Percentiles rank a stretch among this genome's conserved stretches.
Evolutionary conservation across 768 basidiomycete species (phyloP).

Genomic region (Rhizopogon vesiculosus): DNA sequence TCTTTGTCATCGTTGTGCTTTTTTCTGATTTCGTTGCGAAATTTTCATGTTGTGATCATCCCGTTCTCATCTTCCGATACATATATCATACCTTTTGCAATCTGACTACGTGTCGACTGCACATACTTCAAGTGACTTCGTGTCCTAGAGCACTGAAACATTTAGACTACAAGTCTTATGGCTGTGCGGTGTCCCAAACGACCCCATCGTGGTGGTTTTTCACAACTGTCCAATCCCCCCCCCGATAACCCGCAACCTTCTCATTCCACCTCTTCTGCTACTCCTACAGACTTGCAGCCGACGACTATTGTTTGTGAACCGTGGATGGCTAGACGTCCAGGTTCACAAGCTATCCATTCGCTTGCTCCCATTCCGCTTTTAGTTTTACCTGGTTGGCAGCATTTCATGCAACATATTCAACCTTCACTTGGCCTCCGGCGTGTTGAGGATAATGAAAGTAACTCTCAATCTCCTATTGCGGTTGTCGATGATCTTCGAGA

Average conservation of each 20-base stretch:
- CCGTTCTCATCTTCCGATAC: no score
- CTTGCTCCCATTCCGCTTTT: not conserved
- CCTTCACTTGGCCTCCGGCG: no score
- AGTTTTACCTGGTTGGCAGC: not conserved
- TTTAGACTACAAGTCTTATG: not conserved
- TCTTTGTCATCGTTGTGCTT: no score
- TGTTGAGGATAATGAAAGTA: no score
- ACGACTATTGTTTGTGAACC: not conserved
- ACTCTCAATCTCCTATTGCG: no score
- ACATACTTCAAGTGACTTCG: no score
- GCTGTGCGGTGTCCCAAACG: not conserved
- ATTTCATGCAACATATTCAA: not conserved
- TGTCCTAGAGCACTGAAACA: no score
- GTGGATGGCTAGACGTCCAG: not conserved
- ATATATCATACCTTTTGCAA: no score
- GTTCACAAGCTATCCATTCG: not conserved
- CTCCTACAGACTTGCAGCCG: not conserved
- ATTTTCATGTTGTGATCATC: no score
- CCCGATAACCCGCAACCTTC: not conserved
- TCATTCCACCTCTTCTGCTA: not conserved
- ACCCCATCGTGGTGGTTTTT: not conserved
- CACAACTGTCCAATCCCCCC: not conserved
- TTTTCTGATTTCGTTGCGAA: no score
- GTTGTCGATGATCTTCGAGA: no score
- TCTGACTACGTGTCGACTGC: no score